phyloP scores from a whole-genome alignment of 768 basidiomycete genomes.

The Russula foetens region DNA sequence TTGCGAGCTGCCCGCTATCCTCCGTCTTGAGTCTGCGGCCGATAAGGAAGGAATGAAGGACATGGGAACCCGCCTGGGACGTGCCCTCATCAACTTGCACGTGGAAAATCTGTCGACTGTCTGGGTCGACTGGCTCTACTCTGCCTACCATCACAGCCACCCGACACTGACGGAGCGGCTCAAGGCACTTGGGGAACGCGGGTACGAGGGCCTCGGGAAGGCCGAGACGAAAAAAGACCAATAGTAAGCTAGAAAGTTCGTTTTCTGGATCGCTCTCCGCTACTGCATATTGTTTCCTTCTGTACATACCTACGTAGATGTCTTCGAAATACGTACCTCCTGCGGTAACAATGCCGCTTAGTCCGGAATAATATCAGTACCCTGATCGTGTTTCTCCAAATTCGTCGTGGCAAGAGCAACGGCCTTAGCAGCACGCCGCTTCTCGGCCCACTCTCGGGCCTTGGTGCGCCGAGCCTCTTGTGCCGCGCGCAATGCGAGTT shows the following conservation, averaged over 20 bases:
- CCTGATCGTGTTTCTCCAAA: background rate
- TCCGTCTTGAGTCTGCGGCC: slow-evolving; percentile 28
- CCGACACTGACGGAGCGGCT: slow-evolving; percentile 89
- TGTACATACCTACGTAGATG: slow-evolving; percentile 1
- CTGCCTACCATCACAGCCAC: slow-evolving; percentile 93
- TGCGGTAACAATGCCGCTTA: background rate
- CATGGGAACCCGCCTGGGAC: slow-evolving; percentile 79
- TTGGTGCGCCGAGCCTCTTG: slow-evolving; percentile 46
- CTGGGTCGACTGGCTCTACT: slow-evolving; percentile 95
- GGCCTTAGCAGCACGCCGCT: slow-evolving; percentile 31
- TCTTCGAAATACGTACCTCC: background rate
- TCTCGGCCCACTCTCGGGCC: slow-evolving; percentile 52
- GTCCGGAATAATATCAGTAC: background rate
- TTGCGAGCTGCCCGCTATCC: slow-evolving; percentile 46
- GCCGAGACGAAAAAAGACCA: slow-evolving; percentile 29
- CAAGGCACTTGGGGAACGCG: slow-evolving; percentile 55
- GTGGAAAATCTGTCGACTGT: slow-evolving; percentile 90
- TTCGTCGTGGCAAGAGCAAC: background rate
- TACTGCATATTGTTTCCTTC: background rate
- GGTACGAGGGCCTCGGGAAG: slow-evolving; percentile 6
- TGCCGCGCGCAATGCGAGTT: slow-evolving; percentile 12
- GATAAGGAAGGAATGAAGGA: slow-evolving; percentile 56
- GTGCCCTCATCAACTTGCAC: slow-evolving; percentile 78
- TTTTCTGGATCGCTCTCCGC: background rate
- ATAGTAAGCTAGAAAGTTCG: background rate